phyloP scores from a whole-genome alignment of 306 rosid species.

The Cucumis cinereus region DNA sequence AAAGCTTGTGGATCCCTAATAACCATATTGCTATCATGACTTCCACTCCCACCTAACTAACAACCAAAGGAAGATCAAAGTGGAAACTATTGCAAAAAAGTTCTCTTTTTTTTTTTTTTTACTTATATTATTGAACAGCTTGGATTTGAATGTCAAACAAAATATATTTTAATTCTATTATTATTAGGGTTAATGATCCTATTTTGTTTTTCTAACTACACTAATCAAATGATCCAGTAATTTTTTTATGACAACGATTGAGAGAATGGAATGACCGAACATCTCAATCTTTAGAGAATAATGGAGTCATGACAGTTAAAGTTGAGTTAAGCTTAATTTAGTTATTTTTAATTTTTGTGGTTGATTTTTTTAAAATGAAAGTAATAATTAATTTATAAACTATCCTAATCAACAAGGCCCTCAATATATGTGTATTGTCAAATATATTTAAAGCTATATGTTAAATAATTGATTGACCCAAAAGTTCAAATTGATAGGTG shows the following conservation, averaged over 20 bases:
- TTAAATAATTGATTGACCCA: too few species aligned
- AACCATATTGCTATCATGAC: conserved; percentile 16
- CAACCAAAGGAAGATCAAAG: background rate
- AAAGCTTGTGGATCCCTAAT: background rate
- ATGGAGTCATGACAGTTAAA: too few species aligned
- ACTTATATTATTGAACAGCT: background rate
- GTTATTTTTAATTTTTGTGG: too few species aligned
- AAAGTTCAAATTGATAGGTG: too few species aligned
- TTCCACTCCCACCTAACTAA: conserved; percentile 17
- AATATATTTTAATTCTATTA: too few species aligned
- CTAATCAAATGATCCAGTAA: too few species aligned
- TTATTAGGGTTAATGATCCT: background rate
- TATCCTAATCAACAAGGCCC: background rate
- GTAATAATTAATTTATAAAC: too few species aligned
- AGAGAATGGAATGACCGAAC: too few species aligned
- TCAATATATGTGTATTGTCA: background rate
- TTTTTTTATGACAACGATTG: too few species aligned
- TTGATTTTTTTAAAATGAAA: too few species aligned
- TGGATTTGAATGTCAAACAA: background rate
- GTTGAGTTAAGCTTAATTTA: too few species aligned
- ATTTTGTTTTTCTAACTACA: background rate
- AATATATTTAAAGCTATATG: background rate
- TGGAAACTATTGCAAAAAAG: background rate
- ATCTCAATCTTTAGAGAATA: too few species aligned
- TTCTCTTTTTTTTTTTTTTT: background rate